These are phyloP conservation scores for Gentiana straminea DNA, from an alignment of 257 asterid species.

Conservation along the genomic window DNA sequence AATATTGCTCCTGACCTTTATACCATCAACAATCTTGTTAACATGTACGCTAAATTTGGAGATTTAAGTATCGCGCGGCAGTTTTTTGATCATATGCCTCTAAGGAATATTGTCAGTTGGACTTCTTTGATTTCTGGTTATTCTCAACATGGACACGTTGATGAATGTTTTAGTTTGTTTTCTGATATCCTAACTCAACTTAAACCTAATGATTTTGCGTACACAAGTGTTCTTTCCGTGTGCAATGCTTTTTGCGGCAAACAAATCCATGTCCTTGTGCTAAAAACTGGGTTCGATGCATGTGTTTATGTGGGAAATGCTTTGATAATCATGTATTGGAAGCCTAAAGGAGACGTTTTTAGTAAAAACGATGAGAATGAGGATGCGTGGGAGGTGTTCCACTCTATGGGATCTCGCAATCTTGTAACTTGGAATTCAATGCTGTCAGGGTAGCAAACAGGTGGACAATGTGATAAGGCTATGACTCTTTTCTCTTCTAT, in stretches of 20 bases:
- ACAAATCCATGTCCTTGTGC: slow-evolving; percentile 55
- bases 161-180: slow-evolving; percentile 42
- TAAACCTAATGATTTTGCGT: slow-evolving; percentile 70
- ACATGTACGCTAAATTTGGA: slow-evolving; percentile 43
- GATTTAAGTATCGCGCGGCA: slow-evolving; percentile 37
- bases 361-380: slow-evolving; percentile 1
- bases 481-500: slow-evolving; percentile 30
- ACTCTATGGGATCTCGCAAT: slow-evolving; percentile 34
- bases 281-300: slow-evolving; percentile 43
- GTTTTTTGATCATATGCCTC: slow-evolving; percentile 47
- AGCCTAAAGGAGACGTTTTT: slow-evolving; percentile 11
- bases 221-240: slow-evolving; percentile 51
- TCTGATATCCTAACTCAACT: slow-evolving; percentile 32
- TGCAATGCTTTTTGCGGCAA: slow-evolving; percentile 52
- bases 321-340: slow-evolving; percentile 67
- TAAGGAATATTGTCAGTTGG: slow-evolving; percentile 62
- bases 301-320: slow-evolving; percentile 84
- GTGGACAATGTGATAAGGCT: slow-evolving; percentile 32
- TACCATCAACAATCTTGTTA: slow-evolving; percentile 40
- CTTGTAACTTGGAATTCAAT: slow-evolving; percentile 69
- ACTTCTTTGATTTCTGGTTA: slow-evolving; percentile 63
- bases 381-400: slow-evolving; percentile 62
- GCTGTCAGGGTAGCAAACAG: slow-evolving; percentile 48
- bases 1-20: slow-evolving; percentile 18
- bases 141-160: slow-evolving; percentile 37